Evolutionary conservation across 1,284 basidiomycete genomes (phyloP).

Genomic region (Apiotrichum montevideense): DNA sequence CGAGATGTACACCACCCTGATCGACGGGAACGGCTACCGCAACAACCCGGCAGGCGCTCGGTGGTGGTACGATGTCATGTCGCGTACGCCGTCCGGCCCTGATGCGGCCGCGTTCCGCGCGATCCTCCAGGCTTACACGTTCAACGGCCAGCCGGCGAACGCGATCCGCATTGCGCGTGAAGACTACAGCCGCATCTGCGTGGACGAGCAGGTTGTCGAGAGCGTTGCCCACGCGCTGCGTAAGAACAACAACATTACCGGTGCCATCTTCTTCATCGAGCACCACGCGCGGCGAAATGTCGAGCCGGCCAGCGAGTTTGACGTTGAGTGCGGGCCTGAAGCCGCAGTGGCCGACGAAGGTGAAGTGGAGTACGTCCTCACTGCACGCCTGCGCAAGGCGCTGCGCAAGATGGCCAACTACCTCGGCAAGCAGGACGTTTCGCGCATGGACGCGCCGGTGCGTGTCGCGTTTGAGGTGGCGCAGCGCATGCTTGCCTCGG

Average conservation of each 20-base stretch:
- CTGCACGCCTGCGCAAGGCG: not conserved
- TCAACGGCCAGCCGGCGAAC: not conserved
- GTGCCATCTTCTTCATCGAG: slow-evolving; percentile 13
- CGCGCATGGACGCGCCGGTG: not conserved
- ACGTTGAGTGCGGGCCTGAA: not conserved
- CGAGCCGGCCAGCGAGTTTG: not conserved
- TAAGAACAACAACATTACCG: slow-evolving; percentile 4
- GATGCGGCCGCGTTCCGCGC: slow-evolving; percentile 7
- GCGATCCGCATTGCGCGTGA: slow-evolving; percentile 6
- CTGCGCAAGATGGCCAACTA: slow-evolving; percentile 10
- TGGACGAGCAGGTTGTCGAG: slow-evolving; percentile 6
- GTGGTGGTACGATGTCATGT: slow-evolving; percentile 3
- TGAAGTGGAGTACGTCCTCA: not conserved
- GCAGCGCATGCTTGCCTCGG: slow-evolving; percentile 11
- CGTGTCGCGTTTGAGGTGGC: slow-evolving; percentile 3
- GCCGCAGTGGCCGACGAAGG: not conserved
- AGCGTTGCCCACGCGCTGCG: slow-evolving; percentile 11
- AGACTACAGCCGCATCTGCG: slow-evolving; percentile 3
- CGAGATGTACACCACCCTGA: slow-evolving; percentile 25
- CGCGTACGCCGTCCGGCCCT: not conserved
- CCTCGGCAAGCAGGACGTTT: slow-evolving; percentile 1
- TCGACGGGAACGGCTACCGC: slow-evolving; percentile 12
- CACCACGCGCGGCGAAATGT: not conserved
- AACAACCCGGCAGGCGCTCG: slow-evolving; percentile 5
- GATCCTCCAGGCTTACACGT: slow-evolving; percentile 3